Percentiles rank a stretch among this genome's conserved stretches.
Evolutionary conservation across 2,329 filamentous ascomycete genomes (phyloP).

Genomic region (Pseudogymnoascus sp.): DNA sequence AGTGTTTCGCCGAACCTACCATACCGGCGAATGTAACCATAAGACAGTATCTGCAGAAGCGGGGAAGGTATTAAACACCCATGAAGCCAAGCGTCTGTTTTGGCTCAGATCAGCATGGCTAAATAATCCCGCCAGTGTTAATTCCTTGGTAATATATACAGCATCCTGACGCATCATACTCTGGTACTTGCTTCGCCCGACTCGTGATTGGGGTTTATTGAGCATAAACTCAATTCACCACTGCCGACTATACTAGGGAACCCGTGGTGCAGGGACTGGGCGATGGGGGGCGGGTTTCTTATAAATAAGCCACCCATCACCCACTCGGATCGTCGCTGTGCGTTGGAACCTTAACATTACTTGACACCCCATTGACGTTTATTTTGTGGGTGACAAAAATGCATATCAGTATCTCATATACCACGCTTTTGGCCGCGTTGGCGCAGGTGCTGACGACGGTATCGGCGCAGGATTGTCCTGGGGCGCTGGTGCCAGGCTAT

Average conservation of each 20-base stretch:
- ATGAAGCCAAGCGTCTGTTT: background rate
- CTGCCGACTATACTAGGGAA: background rate
- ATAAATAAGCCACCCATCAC: background rate
- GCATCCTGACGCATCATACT: background rate
- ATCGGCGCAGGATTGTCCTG: background rate
- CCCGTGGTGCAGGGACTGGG: background rate
- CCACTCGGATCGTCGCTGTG: background rate
- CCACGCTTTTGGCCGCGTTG: background rate
- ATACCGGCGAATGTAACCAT: background rate
- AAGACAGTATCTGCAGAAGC: background rate
- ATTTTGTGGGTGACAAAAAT: background rate
- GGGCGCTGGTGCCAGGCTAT: constrained; percentile 16
- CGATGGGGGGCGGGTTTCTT: background rate
- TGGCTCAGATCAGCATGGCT: constrained; percentile 7
- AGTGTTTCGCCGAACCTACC: background rate
- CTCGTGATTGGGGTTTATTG: background rate
- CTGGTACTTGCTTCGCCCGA: background rate
- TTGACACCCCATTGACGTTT: background rate
- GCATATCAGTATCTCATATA: background rate
- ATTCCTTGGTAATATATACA: constrained; percentile 1
- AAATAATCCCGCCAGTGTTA: background rate
- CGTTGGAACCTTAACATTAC: background rate
- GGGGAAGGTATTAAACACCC: background rate
- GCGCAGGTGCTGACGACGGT: background rate
- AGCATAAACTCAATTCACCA: constrained; percentile 10